Base-by-base conservation (phyloP, 2,329 filamentous ascomycete genomes). In the Ascochyta koolunga region DNA sequence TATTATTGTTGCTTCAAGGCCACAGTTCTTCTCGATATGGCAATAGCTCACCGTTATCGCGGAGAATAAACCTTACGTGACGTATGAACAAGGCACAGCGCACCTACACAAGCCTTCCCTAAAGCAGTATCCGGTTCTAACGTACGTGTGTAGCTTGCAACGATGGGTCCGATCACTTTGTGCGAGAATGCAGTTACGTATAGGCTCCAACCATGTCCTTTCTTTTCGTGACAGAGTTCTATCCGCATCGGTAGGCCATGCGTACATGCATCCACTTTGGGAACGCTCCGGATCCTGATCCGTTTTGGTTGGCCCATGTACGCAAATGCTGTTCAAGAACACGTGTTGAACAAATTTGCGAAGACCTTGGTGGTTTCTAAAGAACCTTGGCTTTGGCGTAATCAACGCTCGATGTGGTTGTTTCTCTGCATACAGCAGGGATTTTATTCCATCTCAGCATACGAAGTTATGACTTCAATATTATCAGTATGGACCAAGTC, bases 81-180 rank as follows among this genome's bases (percentile, higher is more conserved):
- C 15, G 13, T 21, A 15, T 22, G 16, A 24, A 35, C 39, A 41
- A 35, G 22, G 36, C 35, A 9, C 22, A 27, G 10, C 25, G 25
- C 25, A 13, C 24, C n/a, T 16, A 32, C 25, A 16, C 10, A 31
- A 2, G 11, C 27, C n/a, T 44, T 37, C 19, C 38, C 25, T 29
- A 25, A 47, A 35, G 27, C 13, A 29, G 33, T 44, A 44, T 37
- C 16, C 21, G 32, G 13, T 21, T 27, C 40, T 35, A 9, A 29
- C 10, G 39, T 37, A 31, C 31, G 29, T 50, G 29, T 50, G 40
- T 31, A 45, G 40, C 51, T 44, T 39, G 39, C 40, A 49, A 24
- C 9, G 40, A 33, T 40, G 21, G 35, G 16, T 44, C 36, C 27
- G 22, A 45, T 41, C 19, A 31, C 35, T 27, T 39, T 18, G 32